phyloP scores from a whole-genome alignment of 805 yeast species.

The Gaillardinia entomophila region DNA sequence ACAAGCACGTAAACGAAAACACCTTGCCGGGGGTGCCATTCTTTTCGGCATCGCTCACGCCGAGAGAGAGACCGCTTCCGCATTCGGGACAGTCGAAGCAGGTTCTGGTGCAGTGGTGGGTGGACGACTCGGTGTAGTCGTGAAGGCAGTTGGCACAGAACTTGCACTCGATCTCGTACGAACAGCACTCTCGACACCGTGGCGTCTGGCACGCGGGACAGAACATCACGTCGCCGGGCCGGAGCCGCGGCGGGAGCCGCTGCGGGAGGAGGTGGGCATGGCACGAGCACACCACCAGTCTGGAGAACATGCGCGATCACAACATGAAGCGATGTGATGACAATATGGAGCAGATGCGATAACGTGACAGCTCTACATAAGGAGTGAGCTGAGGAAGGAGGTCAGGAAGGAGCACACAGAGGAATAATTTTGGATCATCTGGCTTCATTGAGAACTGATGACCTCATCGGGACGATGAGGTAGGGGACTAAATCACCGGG shows the following conservation, averaged over 20 bases:
- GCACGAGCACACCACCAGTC: slow-evolving; percentile 14
- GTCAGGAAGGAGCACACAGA: too few species aligned
- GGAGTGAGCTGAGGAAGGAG: too few species aligned
- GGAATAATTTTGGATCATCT: too few species aligned
- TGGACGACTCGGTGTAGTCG: slow-evolving; percentile 22
- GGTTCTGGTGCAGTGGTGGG: slow-evolving; percentile 25
- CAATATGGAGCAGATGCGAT: too few species aligned
- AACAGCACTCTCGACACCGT: slow-evolving; percentile 22
- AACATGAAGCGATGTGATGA: too few species aligned
- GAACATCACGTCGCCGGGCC: slow-evolving; percentile 11
- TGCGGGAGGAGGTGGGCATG: slow-evolving; percentile 10
- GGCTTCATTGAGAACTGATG: too few species aligned
- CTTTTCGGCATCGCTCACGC: slow-evolving; percentile 7
- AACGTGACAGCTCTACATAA: too few species aligned
- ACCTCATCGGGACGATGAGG: too few species aligned
- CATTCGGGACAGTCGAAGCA: slow-evolving; percentile 38
- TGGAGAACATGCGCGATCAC: too few species aligned
- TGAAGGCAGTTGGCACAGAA: slow-evolving; percentile 34
- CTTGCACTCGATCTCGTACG: slow-evolving; percentile 18
- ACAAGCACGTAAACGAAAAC: slow-evolving; percentile 33
- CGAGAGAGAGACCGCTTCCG: background rate
- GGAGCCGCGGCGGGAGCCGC: slow-evolving; percentile 3
- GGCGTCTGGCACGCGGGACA: slow-evolving; percentile 33
- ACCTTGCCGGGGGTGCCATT: slow-evolving; percentile 20
- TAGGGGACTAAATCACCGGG: too few species aligned